Evolutionary conservation across 805 yeast species (phyloP).

Genomic region (Candida fluviatilis): DNA sequence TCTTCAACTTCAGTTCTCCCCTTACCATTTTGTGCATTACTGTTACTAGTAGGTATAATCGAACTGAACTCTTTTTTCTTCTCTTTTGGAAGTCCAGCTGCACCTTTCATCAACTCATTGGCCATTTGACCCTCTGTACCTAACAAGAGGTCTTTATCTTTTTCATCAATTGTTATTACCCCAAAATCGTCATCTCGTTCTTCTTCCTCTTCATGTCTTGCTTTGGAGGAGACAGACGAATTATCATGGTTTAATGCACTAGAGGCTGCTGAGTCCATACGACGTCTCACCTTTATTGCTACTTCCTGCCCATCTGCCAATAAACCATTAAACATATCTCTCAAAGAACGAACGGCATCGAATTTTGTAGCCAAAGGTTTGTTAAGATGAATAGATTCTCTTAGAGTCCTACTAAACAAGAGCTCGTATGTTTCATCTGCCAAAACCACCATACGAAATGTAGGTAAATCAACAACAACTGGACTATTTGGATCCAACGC

Average conservation of each 20-base stretch:
- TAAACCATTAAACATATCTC: conserved; percentile 87
- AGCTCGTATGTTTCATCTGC: conserved; percentile 93
- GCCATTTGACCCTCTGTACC: conserved; percentile 46
- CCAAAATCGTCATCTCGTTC: conserved; percentile 45
- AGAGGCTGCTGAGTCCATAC: conserved; percentile 71
- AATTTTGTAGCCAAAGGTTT: conserved; percentile 46
- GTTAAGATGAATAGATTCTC: conserved; percentile 63
- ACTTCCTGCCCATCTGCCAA: conserved; percentile 91
- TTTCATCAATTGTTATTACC: conserved; percentile 34
- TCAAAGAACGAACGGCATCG: conserved; percentile 53
- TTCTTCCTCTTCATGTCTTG: conserved; percentile 36
- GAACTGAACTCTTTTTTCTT: not conserved
- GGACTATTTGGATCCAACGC: conserved; percentile 83
- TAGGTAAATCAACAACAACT: conserved; percentile 69
- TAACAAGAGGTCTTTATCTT: conserved; percentile 44
- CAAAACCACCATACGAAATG: conserved; percentile 88
- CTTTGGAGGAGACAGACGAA: conserved; percentile 18
- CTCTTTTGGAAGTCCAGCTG: not conserved
- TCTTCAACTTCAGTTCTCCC: not conserved
- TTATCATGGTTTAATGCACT: conserved; percentile 17
- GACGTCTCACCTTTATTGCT: conserved; percentile 81
- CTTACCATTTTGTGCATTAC: not conserved
- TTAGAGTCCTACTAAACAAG: conserved; percentile 67
- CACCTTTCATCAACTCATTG: conserved; percentile 7
- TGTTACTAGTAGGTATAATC: not conserved